Evolutionary conservation across 371 early-diverging fungal species (phyloP).

Genomic region (Rhizopus arrhizus): DNA sequence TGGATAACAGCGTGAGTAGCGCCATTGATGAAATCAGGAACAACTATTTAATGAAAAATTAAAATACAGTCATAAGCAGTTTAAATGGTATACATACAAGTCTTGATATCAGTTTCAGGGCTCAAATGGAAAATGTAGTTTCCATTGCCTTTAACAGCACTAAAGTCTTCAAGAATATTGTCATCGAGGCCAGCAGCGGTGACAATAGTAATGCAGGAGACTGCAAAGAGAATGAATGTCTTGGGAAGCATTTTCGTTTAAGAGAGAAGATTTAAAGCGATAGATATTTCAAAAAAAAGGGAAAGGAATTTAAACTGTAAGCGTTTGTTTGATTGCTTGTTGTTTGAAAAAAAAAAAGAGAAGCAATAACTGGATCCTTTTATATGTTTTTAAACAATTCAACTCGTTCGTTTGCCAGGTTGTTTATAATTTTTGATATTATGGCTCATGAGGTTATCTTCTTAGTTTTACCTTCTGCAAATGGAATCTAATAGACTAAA

Average conservation of each 20-base stretch:
- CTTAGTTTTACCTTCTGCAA: neutral
- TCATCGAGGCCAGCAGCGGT: slow-evolving; percentile 13
- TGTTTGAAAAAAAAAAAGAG: neutral
- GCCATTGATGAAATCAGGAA: slow-evolving; percentile 38
- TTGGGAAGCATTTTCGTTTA: neutral
- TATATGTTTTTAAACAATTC: neutral
- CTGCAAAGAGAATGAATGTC: slow-evolving; percentile 17
- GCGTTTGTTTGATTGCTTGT: neutral
- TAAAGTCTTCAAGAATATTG: slow-evolving; percentile 7
- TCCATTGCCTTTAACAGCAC: slow-evolving; percentile 23
- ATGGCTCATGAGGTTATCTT: neutral
- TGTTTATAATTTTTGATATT: neutral
- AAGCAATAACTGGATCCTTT: neutral
- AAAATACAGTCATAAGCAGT: neutral
- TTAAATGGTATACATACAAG: slow-evolving; percentile 25
- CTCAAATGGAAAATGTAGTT: slow-evolving; percentile 42
- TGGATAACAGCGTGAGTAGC: slow-evolving; percentile 23
- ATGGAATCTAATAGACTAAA: neutral
- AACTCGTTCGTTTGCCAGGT: slow-evolving; percentile 12
- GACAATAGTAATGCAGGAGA: slow-evolving; percentile 10
- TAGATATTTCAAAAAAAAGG: slow-evolving; percentile 1
- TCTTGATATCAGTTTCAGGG: slow-evolving; percentile 28
- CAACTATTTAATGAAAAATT: slow-evolving; percentile 19
- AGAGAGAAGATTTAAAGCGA: neutral
- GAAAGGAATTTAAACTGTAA: neutral